A percentile compares a stretch with the other conserved stretches of the same genome.
Evolutionary conservation across 176 grass and related monocot species (phyloP).

Genomic region (Aechmea fasciata): DNA sequence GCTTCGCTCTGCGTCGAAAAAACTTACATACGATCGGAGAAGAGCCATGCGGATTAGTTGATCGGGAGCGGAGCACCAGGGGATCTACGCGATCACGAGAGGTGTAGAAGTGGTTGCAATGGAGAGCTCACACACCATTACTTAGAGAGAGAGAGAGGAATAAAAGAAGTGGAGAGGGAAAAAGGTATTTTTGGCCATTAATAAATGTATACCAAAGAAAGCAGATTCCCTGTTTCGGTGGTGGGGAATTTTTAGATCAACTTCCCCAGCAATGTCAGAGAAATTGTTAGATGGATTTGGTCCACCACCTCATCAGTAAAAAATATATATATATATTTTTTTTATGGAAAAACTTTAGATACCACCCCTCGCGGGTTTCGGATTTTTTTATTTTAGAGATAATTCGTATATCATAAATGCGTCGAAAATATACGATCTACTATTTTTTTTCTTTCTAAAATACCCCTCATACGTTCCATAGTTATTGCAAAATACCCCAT

Average conservation of each 20-base stretch:
- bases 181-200: background rate
- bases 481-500: too few relatives aligned
- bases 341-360: too few relatives aligned
- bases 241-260: background rate
- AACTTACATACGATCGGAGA: conserved; percentile 4
- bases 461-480: too few relatives aligned
- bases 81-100: background rate
- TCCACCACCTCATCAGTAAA: background rate
- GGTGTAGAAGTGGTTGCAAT: background rate
- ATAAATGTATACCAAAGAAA: background rate
- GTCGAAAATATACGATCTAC: too few relatives aligned
- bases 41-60: background rate
- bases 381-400: too few relatives aligned
- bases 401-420: too few relatives aligned
- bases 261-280: background rate
- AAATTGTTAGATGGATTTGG: background rate
- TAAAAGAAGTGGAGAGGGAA: background rate
- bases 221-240: background rate
- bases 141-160: background rate
- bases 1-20: background rate
- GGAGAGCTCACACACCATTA: background rate
- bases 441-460: too few relatives aligned
- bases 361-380: too few relatives aligned
- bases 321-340: too few relatives aligned
- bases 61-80: background rate